Percentiles rank a stretch among this genome's conserved stretches.
Evolutionary conservation across 352 stramenopile species (phyloP).

Genomic region (Globisporangium paddicum): DNA sequence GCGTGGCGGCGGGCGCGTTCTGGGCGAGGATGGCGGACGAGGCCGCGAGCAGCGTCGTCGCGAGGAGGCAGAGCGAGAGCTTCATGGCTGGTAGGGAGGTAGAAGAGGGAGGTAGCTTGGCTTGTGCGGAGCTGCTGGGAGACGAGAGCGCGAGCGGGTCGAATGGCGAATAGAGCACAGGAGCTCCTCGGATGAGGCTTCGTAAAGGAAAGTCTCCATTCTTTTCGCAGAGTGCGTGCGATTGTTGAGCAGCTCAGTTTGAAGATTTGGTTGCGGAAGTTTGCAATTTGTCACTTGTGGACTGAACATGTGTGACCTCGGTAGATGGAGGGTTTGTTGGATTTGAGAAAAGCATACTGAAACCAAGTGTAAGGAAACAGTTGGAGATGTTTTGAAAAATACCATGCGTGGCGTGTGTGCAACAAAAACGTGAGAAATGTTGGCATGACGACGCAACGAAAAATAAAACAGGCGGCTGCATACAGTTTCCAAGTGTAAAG

Average conservation of each 20-base stretch:
- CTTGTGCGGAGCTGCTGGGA: neutral
- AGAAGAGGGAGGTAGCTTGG: no score
- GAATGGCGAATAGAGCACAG: neutral
- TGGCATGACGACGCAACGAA: neutral
- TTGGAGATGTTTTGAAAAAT: neutral
- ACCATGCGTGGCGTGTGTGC: neutral
- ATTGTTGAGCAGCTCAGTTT: neutral
- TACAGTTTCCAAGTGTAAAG: neutral
- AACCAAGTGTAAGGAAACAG: neutral
- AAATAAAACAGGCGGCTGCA: neutral
- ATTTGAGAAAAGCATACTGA: neutral
- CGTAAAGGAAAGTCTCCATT: neutral
- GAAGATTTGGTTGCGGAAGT: no score
- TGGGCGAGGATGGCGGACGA: neutral
- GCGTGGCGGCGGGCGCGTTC: neutral
- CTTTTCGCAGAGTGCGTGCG: neutral
- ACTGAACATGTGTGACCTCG: neutral
- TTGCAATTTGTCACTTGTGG: neutral
- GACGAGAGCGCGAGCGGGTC: neutral
- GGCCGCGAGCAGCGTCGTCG: neutral
- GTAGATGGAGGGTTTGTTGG: neutral
- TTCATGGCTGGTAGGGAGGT: slow-evolving; percentile 3
- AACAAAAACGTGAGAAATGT: neutral
- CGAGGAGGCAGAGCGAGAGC: slow-evolving; percentile 5
- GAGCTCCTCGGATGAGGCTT: neutral